phyloP scores from a whole-genome alignment of 2,329 filamentous ascomycete genomes.

The Emergomyces orientalis region DNA sequence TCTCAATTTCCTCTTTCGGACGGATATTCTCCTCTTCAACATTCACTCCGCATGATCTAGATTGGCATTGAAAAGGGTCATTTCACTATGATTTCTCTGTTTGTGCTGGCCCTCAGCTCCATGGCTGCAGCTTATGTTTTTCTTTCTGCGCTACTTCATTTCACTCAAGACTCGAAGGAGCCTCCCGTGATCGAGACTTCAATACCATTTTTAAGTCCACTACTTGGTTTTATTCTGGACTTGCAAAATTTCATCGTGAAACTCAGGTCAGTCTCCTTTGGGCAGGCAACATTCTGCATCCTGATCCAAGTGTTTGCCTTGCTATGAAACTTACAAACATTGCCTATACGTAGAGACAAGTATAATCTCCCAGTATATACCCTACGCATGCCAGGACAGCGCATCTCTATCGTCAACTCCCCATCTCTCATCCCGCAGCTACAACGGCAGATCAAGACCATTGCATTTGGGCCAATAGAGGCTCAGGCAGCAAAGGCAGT shows the following conservation, averaged over 20 bases:
- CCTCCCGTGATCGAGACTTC: background rate
- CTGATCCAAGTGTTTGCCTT: background rate
- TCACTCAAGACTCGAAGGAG: background rate
- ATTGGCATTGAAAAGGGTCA: background rate
- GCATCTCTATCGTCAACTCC: conserved; percentile 36
- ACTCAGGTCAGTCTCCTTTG: background rate
- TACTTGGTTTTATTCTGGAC: background rate
- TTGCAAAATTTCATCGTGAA: background rate
- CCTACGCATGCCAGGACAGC: conserved; percentile 33
- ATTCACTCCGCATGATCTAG: background rate
- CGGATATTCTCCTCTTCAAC: no score
- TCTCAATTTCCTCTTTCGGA: no score
- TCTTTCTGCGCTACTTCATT: background rate
- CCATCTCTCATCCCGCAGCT: conserved; percentile 30
- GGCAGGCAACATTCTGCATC: background rate
- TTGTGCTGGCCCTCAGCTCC: background rate
- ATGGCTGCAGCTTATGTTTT: background rate
- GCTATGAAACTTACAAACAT: background rate
- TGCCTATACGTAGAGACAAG: background rate
- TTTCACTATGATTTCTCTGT: background rate
- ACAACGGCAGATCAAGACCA: conserved; percentile 31
- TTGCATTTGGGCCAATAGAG: conserved; percentile 34
- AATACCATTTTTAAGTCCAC: background rate
- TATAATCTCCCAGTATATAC: conserved; percentile 32
- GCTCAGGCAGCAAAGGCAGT: conserved; percentile 27